phyloP scores from a whole-genome alignment of 805 yeast genomes.

The Metschnikowia anglica region DNA sequence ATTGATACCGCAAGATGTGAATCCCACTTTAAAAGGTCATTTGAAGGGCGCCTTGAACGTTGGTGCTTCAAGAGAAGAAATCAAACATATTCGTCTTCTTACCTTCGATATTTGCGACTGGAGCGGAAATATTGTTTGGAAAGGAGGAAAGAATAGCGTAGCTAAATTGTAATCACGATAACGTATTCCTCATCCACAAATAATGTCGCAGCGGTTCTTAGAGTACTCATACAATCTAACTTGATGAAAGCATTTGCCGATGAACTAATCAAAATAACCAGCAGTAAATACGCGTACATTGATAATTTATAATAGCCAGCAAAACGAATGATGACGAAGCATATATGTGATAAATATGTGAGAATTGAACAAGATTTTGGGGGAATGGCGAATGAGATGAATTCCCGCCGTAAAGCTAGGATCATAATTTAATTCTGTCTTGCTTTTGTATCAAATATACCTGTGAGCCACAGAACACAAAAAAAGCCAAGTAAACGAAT shows the following conservation, averaged over 20 bases:
- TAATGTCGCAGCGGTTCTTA: too few species aligned
- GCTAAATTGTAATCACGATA: conserved; percentile 46
- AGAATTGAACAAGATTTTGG: conserved; percentile 3
- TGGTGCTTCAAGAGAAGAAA: conserved; percentile 67
- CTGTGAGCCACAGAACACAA: conserved; percentile 89
- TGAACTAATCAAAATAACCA: too few species aligned
- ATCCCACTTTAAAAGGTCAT: conserved; percentile 91
- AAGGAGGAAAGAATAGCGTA: conserved; percentile 53
- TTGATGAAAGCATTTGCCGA: background rate
- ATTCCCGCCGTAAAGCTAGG: background rate
- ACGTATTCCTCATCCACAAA: too few species aligned
- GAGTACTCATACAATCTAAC: too few species aligned
- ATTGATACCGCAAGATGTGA: conserved; percentile 88
- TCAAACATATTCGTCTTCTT: conserved; percentile 58
- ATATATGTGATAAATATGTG: background rate
- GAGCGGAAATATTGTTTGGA: conserved; percentile 59
- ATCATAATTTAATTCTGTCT: conserved; percentile 52
- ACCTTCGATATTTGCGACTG: conserved; percentile 66
- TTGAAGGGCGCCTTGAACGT: conserved; percentile 79
- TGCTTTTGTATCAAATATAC: conserved; percentile 62
- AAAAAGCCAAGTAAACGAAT: conserved; percentile 72
- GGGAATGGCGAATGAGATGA: background rate
- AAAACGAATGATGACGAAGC: background rate
- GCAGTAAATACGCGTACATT: background rate
- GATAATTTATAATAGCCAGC: background rate